phyloP scores from a whole-genome alignment of 2,329 filamentous ascomycete species.

The Gyromitra esculenta region DNA sequence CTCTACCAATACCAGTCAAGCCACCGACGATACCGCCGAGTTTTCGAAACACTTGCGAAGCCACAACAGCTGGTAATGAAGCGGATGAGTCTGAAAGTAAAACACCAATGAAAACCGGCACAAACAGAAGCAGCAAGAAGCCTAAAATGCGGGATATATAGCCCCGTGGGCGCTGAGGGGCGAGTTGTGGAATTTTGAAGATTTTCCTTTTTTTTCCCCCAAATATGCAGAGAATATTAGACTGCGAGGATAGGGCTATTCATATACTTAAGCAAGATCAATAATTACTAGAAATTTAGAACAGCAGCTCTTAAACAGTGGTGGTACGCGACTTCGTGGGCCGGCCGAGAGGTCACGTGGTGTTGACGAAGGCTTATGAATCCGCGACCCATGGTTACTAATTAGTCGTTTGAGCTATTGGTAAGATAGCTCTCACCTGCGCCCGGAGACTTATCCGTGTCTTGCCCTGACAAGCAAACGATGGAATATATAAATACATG shows the following conservation, averaged over 20 bases:
- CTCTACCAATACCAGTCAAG: conserved; percentile 13
- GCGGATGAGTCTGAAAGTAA: conserved; percentile 7
- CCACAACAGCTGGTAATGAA: conserved; percentile 10
- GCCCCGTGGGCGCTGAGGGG: conserved; percentile 10
- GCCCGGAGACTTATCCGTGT: conserved; percentile 2
- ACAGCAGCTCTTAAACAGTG: neutral
- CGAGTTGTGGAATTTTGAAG: conserved; percentile 25
- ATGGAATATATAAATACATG: neutral
- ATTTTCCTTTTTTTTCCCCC: neutral
- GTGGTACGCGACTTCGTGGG: neutral
- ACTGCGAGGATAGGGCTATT: neutral
- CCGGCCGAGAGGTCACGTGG: conserved; percentile 5
- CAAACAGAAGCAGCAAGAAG: conserved; percentile 18
- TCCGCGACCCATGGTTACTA: conserved; percentile 23
- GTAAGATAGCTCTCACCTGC: neutral
- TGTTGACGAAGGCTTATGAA: conserved; percentile 47
- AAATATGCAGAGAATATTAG: neutral
- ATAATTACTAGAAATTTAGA: neutral
- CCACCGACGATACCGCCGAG: conserved; percentile 16
- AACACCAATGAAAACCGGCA: conserved; percentile 28
- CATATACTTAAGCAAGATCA: conserved; percentile 7
- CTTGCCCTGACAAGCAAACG: neutral
- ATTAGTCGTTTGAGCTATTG: conserved; percentile 4
- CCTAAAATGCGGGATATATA: conserved; percentile 4
- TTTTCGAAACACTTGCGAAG: conserved; percentile 29